Percentiles rank a stretch among this genome's conserved stretches.
These are phyloP conservation scores for Kluyveromyces lactis DNA, from an alignment of 805 yeast genomes.

Conservation along the genomic window DNA sequence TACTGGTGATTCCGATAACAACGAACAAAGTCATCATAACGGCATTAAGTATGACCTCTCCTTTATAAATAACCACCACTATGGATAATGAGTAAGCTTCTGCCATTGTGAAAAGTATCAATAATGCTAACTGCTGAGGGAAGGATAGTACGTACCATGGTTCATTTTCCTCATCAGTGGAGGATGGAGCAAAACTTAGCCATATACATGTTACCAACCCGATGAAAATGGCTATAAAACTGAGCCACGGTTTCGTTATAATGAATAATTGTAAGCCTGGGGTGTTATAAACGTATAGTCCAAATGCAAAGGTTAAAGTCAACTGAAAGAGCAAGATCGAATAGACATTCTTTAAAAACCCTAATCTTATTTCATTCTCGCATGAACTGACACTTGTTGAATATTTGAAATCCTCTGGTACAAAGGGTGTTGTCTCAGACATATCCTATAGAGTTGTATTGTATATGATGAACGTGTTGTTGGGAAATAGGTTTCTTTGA, in stretches of 20 bases:
- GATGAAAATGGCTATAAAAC: constrained; percentile 47
- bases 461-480: too few relatives aligned
- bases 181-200: constrained; percentile 51
- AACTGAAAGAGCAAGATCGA: constrained; percentile 60
- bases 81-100: constrained; percentile 71
- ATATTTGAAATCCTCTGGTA: constrained; percentile 77
- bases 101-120: constrained; percentile 60
- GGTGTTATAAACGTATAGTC: constrained; percentile 15
- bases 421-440: constrained; percentile 12
- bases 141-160: constrained; percentile 27
- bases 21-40: constrained; percentile 57
- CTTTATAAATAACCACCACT: constrained; percentile 53
- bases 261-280: constrained; percentile 38
- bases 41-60: constrained; percentile 62
- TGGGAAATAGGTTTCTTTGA: too few relatives aligned
- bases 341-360: constrained; percentile 74
- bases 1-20: constrained; percentile 66
- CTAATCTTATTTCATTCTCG: constrained; percentile 63
- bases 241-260: constrained; percentile 48
- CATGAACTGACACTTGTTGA: constrained; percentile 71
- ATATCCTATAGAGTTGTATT: too few relatives aligned
- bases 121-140: constrained; percentile 35
- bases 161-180: constrained; percentile 52
- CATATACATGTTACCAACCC: constrained; percentile 59
- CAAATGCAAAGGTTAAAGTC: constrained; percentile 42